phyloP scores from a whole-genome alignment of 176 grass and related monocot genomes.

The Bolboschoenus planiculmis region DNA sequence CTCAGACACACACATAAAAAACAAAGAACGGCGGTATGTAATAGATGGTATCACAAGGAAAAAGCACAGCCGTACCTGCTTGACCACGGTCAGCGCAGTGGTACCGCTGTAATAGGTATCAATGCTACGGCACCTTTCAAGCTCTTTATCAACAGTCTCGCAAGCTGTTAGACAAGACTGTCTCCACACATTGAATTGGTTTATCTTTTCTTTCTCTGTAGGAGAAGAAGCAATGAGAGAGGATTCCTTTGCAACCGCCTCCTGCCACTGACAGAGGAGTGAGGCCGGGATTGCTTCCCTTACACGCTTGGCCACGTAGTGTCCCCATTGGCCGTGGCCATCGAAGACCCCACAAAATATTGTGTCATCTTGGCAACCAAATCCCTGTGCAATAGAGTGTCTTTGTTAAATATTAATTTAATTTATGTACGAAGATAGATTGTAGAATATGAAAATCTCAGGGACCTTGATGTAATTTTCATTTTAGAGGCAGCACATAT shows the following conservation, averaged over 20 bases:
- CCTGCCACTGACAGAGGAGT: conserved; percentile 72
- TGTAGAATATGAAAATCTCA: neutral
- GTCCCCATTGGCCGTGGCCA: conserved; percentile 87
- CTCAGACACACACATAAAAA: neutral
- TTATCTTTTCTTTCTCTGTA: conserved; percentile 50
- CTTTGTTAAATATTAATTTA: neutral
- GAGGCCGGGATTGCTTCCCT: conserved; percentile 56
- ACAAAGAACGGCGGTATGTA: neutral
- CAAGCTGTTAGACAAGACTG: conserved; percentile 46
- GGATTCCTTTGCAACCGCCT: conserved; percentile 36
- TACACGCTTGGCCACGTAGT: conserved; percentile 80
- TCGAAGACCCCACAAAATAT: conserved; percentile 88
- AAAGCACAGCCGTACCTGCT: conserved; percentile 28
- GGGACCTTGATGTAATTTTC: conserved; percentile 14
- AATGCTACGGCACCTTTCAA: conserved; percentile 37
- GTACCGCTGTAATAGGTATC: conserved; percentile 68
- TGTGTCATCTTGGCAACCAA: conserved; percentile 64
- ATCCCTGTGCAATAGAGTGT: conserved; percentile 38
- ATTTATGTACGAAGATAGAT: neutral
- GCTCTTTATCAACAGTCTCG: conserved; percentile 62
- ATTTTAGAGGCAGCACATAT: neutral
- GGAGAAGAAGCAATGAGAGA: conserved; percentile 30
- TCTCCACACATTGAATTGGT: conserved; percentile 62
- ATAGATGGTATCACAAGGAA: neutral
- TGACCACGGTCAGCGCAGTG: conserved; percentile 72